These are phyloP conservation scores for Phytopythium mirpurense DNA, from an alignment of 352 stramenopile genomes.

Conservation along the genomic window DNA sequence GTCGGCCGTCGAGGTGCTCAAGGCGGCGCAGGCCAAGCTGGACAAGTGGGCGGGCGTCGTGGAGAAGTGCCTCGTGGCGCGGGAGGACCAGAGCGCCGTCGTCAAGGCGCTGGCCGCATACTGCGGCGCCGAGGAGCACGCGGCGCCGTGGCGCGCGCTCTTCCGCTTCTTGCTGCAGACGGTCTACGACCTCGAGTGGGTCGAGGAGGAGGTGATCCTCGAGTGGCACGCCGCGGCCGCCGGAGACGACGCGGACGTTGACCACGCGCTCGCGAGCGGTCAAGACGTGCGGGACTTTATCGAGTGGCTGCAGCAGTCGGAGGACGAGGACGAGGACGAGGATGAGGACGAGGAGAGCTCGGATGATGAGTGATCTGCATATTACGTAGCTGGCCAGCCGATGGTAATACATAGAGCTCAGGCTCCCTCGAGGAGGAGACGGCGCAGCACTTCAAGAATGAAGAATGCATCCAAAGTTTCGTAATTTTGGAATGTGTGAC, in stretches of 20 bases:
- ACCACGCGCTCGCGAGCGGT: constrained; percentile 30
- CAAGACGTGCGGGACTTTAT: constrained; percentile 92
- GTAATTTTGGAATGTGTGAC: too few species aligned
- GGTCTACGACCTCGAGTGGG: constrained; percentile 91
- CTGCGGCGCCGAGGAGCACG: constrained; percentile 36
- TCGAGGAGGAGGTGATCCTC: constrained; percentile 91
- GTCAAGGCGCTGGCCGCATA: constrained; percentile 58
- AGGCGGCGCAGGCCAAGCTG: constrained; percentile 77
- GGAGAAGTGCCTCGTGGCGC: constrained; percentile 84
- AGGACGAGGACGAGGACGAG: constrained; percentile 52
- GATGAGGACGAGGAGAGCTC: constrained; percentile 31
- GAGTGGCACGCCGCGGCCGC: constrained; percentile 64
- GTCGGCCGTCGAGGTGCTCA: constrained; percentile 64
- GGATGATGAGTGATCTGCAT: constrained; percentile 2
- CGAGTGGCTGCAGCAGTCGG: constrained; percentile 86
- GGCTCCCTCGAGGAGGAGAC: too few species aligned
- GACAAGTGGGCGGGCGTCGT: constrained; percentile 90
- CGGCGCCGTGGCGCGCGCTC: constrained; percentile 57
- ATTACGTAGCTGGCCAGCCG: too few species aligned
- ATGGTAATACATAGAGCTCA: not conserved
- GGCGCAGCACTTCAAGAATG: too few species aligned
- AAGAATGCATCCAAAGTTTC: too few species aligned
- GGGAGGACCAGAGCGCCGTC: constrained; percentile 61
- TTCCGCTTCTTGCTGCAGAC: constrained; percentile 94
- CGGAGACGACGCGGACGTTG: constrained; percentile 9